Conservation (phyloP, 176 grass and related monocot genomes). For the Eleusine indica region DNA sequence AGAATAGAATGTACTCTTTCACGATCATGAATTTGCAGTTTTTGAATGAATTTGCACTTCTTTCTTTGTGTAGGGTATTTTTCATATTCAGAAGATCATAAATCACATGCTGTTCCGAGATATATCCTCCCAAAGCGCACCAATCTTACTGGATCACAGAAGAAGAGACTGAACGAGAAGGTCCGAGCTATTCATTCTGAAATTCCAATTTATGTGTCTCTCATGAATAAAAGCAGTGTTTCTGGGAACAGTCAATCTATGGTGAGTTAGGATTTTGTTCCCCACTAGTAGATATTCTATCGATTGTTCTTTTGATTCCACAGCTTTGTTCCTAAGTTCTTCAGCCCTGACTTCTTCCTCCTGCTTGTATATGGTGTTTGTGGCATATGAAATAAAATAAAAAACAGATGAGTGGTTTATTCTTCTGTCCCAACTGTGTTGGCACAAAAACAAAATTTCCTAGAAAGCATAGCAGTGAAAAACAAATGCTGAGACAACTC, state of each 20-base stretch:
- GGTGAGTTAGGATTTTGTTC: conserved; percentile 24
- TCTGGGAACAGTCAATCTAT: not conserved
- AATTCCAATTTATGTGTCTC: conserved; percentile 21
- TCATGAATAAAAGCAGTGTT: conserved; percentile 10
- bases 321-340: no score
- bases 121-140: not conserved
- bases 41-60: not conserved
- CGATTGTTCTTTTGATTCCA: no score
- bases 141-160: not conserved
- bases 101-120: not conserved
- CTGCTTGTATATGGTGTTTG: no score
- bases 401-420: no score
- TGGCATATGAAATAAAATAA: no score
- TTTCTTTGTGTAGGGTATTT: not conserved
- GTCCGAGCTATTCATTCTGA: conserved; percentile 10
- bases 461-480: no score
- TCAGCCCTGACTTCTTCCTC: no score
- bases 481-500: no score
- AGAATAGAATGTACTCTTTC: not conserved
- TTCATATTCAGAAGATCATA: not conserved
- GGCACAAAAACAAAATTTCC: no score
- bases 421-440: no score
- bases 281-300: no score
- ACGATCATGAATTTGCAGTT: not conserved
- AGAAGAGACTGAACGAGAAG: not conserved